Conservation (phyloP, 2,329 filamentous ascomycete genomes). For the Sphaerulina musiva region DNA sequence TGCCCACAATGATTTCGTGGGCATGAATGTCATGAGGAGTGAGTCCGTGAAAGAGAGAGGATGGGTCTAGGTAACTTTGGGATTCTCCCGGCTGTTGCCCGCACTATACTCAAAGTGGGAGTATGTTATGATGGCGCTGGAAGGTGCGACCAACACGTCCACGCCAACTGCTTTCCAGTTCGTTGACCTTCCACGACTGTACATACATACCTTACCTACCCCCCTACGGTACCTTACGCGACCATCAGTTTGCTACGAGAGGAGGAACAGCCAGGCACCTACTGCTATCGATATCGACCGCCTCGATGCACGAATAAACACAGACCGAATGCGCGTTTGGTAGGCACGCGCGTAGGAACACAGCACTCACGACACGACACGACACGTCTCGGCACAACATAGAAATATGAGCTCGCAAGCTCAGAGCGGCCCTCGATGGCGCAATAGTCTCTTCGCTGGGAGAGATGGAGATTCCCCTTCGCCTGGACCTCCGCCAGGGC, state of each 20-base stretch:
- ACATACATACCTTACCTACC: not conserved
- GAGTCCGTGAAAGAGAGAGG: too few relatives aligned
- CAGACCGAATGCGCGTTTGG: conserved; percentile 11
- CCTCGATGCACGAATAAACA: conserved; percentile 5
- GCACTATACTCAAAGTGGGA: too few relatives aligned
- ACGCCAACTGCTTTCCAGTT: not conserved
- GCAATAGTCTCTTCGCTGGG: conserved; percentile 73
- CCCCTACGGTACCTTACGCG: not conserved
- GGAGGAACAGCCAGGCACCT: not conserved
- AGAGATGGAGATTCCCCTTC: conserved; percentile 57
- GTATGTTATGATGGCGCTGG: too few relatives aligned
- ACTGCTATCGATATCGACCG: too few relatives aligned
- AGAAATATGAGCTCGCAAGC: conserved; percentile 49
- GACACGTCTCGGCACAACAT: conserved; percentile 12
- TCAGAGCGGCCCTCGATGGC: conserved; percentile 61
- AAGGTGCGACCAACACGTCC: not conserved
- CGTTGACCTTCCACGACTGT: conserved; percentile 1
- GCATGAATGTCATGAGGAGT: too few relatives aligned
- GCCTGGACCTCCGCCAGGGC: conserved; percentile 48
- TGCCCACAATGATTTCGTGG: too few relatives aligned
- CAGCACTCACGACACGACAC: conserved; percentile 12
- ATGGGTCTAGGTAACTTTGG: too few relatives aligned
- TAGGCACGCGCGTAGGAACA: conserved; percentile 18
- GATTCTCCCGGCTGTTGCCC: too few relatives aligned
- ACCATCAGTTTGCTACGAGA: not conserved